phyloP scores from a whole-genome alignment of 139 green algal species.

The Gonium pectorale region DNA sequence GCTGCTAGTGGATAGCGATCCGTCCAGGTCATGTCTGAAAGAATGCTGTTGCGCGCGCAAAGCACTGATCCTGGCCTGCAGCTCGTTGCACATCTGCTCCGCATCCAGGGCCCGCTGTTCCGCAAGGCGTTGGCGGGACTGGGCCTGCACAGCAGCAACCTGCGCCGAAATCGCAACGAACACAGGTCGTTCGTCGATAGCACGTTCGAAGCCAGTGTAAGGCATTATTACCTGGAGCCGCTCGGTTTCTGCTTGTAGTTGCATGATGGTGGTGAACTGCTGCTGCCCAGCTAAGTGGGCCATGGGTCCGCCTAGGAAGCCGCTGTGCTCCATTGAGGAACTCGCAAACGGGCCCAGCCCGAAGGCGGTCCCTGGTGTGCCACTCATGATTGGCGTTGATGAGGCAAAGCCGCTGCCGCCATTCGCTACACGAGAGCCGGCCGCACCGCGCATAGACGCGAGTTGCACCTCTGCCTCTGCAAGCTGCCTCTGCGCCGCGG shows the following conservation, averaged over 20 bases:
- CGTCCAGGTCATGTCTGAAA: not conserved
- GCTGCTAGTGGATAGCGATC: not conserved
- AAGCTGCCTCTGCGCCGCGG: conserved; percentile 28
- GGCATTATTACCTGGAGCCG: conserved; percentile 33
- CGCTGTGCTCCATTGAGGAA: not conserved
- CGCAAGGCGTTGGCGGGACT: conserved; percentile 41
- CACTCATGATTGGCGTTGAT: too few relatives aligned
- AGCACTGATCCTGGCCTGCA: conserved; percentile 9
- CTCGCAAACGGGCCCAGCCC: too few relatives aligned
- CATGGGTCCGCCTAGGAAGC: conserved; percentile 8
- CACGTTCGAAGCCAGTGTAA: too few relatives aligned
- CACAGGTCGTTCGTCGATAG: not conserved
- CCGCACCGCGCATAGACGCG: conserved; percentile 1
- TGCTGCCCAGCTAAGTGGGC: conserved; percentile 8
- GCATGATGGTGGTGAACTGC: conserved; percentile 35
- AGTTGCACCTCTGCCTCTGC: conserved; percentile 3
- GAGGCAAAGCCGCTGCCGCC: too few relatives aligned
- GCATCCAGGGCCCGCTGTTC: conserved; percentile 40
- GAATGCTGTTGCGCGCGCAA: conserved; percentile 5
- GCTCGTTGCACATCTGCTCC: conserved; percentile 32
- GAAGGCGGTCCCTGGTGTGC: too few relatives aligned
- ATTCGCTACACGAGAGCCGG: too few relatives aligned
- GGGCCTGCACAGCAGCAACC: conserved; percentile 19
- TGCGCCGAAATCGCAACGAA: not conserved
- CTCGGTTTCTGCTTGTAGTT: conserved; percentile 43